Conservation (phyloP, 2,329 filamentous ascomycete genomes). For the Monosporascus sp. region DNA sequence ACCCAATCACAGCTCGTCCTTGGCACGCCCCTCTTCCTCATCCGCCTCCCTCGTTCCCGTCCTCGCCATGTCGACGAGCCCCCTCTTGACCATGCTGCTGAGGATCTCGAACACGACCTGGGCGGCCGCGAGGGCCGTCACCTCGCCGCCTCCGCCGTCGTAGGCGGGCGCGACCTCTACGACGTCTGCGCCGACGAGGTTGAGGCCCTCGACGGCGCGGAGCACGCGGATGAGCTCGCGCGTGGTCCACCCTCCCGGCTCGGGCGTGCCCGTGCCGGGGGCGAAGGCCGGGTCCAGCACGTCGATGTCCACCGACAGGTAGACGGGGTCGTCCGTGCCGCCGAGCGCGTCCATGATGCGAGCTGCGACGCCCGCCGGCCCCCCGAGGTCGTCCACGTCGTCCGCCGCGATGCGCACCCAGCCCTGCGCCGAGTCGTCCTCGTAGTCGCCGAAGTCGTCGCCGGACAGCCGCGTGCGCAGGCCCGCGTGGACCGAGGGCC, state of each 20-base stretch:
- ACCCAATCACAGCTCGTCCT: conserved; percentile 18
- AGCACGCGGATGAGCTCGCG: conserved; percentile 81
- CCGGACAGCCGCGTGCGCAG: conserved; percentile 71
- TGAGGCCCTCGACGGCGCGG: conserved; percentile 74
- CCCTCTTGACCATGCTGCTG: conserved; percentile 65
- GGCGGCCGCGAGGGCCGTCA: conserved; percentile 75
- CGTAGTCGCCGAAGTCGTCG: conserved; percentile 60
- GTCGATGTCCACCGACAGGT: conserved; percentile 73
- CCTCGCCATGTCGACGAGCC: conserved; percentile 10
- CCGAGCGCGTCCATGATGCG: conserved; percentile 69
- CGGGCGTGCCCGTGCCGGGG: conserved; percentile 81
- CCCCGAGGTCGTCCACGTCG: conserved; percentile 75
- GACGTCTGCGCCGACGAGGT: conserved; percentile 83
- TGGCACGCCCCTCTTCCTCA: conserved; percentile 8
- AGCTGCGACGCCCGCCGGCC: conserved; percentile 63
- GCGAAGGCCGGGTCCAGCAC: conserved; percentile 63
- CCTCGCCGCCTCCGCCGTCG: conserved; percentile 67
- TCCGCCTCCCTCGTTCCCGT: conserved; percentile 24
- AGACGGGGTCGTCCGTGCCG: conserved; percentile 70
- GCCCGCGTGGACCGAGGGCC: conserved; percentile 75
- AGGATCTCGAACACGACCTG: conserved; percentile 85
- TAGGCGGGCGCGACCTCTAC: conserved; percentile 87
- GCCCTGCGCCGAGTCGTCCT: conserved; percentile 68
- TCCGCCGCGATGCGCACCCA: conserved; percentile 78
- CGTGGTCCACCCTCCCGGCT: conserved; percentile 88